Conservation (phyloP, 2,329 filamentous ascomycete genomes). For the Rutstroemia sp. region DNA sequence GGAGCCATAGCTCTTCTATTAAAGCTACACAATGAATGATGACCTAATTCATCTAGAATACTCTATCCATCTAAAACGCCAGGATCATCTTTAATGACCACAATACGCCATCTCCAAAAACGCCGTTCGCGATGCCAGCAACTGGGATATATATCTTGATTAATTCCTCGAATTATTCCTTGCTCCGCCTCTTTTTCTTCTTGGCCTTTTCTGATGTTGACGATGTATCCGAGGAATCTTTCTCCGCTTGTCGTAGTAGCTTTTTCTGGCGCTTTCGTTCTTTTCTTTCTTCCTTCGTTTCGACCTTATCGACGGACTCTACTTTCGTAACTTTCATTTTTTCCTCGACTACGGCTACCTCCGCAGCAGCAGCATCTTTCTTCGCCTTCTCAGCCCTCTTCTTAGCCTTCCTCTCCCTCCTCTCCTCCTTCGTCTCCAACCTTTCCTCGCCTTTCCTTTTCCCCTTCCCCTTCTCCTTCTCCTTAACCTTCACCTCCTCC, state of each 20-base stretch:
- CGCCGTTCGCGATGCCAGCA: slow-evolving; percentile 15
- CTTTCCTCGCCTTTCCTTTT: slow-evolving; percentile 30
- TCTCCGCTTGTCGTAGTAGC: slow-evolving; percentile 18
- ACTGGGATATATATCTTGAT: slow-evolving; percentile 2
- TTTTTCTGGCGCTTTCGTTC: slow-evolving; percentile 32
- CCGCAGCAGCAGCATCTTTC: slow-evolving; percentile 22
- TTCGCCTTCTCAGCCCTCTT: slow-evolving; percentile 26
- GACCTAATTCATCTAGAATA: background rate
- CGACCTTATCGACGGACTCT: slow-evolving; percentile 4
- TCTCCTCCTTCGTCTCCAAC: slow-evolving; percentile 27
- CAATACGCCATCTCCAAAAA: slow-evolving; percentile 14
- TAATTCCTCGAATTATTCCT: slow-evolving; percentile 10
- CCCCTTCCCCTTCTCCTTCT: slow-evolving; percentile 17
- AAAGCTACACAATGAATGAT: slow-evolving; percentile 6
- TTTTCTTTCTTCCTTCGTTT: slow-evolving; percentile 33
- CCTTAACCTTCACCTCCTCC: slow-evolving; percentile 13
- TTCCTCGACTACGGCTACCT: background rate
- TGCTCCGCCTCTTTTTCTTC: slow-evolving; percentile 27
- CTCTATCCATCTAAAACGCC: slow-evolving; percentile 13
- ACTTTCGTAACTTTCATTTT: background rate
- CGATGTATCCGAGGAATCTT: slow-evolving; percentile 16
- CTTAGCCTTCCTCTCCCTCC: slow-evolving; percentile 32
- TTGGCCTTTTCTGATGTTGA: slow-evolving; percentile 23
- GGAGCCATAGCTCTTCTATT: slow-evolving; percentile 31
- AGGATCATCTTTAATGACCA: slow-evolving; percentile 11